phyloP scores from a whole-genome alignment of 2,329 filamentous ascomycete genomes.

The Apiospora saccharicola region DNA sequence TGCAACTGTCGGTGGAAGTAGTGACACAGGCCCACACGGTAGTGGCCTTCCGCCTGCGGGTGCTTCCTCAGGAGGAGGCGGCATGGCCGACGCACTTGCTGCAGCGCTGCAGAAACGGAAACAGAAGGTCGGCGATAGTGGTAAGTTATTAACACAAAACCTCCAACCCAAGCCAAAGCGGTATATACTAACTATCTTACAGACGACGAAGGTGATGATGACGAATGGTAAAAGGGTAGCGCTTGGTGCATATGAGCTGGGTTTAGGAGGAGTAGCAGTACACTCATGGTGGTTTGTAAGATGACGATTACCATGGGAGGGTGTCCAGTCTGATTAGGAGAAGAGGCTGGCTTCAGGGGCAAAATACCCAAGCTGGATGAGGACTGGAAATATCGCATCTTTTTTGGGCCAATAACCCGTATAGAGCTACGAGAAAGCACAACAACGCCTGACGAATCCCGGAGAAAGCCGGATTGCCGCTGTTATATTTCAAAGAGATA shows the following conservation, averaged over 20 bases:
- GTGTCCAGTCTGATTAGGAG: not conserved
- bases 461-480: not conserved
- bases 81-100: conserved; percentile 83
- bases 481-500: not conserved
- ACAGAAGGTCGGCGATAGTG: conserved; percentile 92
- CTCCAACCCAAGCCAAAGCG: not conserved
- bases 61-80: conserved; percentile 62
- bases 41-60: conserved; percentile 61
- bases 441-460: not conserved
- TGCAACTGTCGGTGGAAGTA: conserved; percentile 63
- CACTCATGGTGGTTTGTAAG: not conserved
- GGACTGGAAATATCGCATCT: not conserved
- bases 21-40: conserved; percentile 58
- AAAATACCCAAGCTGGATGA: not conserved
- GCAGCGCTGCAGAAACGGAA: conserved; percentile 83
- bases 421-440: not conserved
- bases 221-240: conserved; percentile 68
- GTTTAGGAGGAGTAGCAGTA: not conserved
- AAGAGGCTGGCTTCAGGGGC: not conserved
- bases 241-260: not conserved
- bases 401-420: not conserved
- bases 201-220: conserved; percentile 82
- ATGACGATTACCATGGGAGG: not conserved
- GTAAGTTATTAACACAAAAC: conserved; percentile 64
- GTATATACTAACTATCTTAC: conserved; percentile 26